Base-by-base conservation (phyloP, 805 yeast genomes). In the Lipomyces sp. region DNA sequence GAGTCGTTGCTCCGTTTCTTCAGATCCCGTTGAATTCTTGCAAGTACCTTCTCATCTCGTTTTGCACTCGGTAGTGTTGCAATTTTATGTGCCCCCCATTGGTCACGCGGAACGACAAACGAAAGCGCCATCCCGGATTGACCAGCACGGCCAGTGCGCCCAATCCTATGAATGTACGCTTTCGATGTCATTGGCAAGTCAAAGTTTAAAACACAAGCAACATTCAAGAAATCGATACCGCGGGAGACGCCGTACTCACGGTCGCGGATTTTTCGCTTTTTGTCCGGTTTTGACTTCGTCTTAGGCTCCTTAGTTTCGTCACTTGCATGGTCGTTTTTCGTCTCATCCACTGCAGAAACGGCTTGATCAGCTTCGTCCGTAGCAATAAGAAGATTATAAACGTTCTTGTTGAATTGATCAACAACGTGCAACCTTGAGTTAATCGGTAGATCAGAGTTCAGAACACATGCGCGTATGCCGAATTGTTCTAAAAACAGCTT, bases 81-180 rank as follows among this genome's bases (percentile, higher is more conserved):
- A 26, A 82, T 79, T 66, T 83, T 88, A 70, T 93, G 96, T 63
- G 86, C 87, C 29, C 96, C 96, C 71, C 84, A 83, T 63, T 86
- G 90, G 55, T 83, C 85, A 31, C 74, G 70, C 24, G 93, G 86
- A 23, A 91, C 88, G 18, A 90, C 93, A 71, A 91, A 93, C 16
- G 97, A 89, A 48, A 93, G 75, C 0, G 98, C 86, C 79, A 88
- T 90, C 51, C 98, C 98, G 1, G 93, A 77, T 65, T 87, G 89
- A 47, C 96, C 96, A 6, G 96, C 98, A 70, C 98, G 82, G 4
- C 98, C 98, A 3, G 98, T 93, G 73, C 98, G 82, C 45, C 98
- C 98, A 33, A 93, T 80, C 66, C 98, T 79, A 69, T 93, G 98
- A 28, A 88, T 83, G 65, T 93, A 93, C 2, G 95, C 80, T 65